These are phyloP conservation scores for Butyriboletus regius DNA, from an alignment of 1,284 basidiomycete species.

Conservation along the genomic window DNA sequence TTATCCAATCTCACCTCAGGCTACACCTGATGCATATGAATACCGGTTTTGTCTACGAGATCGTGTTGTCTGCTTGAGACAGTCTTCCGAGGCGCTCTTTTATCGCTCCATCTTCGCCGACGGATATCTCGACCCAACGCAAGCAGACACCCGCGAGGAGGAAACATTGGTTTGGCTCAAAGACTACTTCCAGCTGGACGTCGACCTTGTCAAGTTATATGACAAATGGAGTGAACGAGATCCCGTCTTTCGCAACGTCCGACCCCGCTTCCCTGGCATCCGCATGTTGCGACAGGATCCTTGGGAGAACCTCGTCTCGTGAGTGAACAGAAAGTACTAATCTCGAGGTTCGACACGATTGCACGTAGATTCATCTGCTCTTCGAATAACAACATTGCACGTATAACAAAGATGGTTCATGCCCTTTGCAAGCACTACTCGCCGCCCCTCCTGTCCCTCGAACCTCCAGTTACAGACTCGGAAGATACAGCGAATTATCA, in stretches of 20 bases:
- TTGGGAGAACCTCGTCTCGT: slow-evolving; percentile 92
- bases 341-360: slow-evolving; percentile 7
- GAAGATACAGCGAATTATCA: slow-evolving; percentile 47
- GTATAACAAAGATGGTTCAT: slow-evolving; percentile 86
- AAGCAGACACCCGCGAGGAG: slow-evolving; percentile 38
- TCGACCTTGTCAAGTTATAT: slow-evolving; percentile 72
- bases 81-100: slow-evolving; percentile 59
- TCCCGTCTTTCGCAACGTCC: slow-evolving; percentile 62
- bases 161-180: slow-evolving; percentile 72
- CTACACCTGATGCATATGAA: slow-evolving; percentile 44
- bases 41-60: slow-evolving; percentile 70
- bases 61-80: slow-evolving; percentile 76
- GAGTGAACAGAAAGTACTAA: slow-evolving; percentile 33
- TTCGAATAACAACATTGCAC: slow-evolving; percentile 91
- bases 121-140: slow-evolving; percentile 27
- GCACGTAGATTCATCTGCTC: slow-evolving; percentile 86
- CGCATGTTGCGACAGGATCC: slow-evolving; percentile 85
- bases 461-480: slow-evolving; percentile 36
- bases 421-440: slow-evolving; percentile 67
- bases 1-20: slow-evolving; percentile 30
- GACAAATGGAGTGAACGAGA: slow-evolving; percentile 72
- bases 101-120: slow-evolving; percentile 65
- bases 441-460: slow-evolving; percentile 50
- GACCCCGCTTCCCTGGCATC: slow-evolving; percentile 59
- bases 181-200: slow-evolving; percentile 85